Conservation (phyloP, 352 stramenopile species). For the Phytophthora sojae region DNA sequence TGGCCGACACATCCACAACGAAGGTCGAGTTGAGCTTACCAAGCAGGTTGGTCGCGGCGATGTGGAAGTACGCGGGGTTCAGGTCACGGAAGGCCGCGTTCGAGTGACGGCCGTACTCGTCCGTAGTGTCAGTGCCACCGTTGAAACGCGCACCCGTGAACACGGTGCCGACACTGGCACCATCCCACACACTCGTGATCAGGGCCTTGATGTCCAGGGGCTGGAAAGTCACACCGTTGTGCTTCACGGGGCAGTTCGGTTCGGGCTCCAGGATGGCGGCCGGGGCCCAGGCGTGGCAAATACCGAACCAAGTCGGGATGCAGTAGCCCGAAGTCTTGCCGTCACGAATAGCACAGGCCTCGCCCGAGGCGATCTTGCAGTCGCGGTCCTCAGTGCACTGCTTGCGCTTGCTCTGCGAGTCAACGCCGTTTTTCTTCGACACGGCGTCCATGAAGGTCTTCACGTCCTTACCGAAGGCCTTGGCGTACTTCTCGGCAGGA, state of each 20-base stretch:
- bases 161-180: conserved; percentile 31
- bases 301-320: conserved; percentile 55
- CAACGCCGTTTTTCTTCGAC: conserved; percentile 43
- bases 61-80: conserved; percentile 61
- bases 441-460: conserved; percentile 47
- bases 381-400: conserved; percentile 37
- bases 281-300: conserved; percentile 58
- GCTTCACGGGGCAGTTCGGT: conserved; percentile 48
- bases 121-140: conserved; percentile 22
- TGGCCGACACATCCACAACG: conserved; percentile 48
- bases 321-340: conserved; percentile 48
- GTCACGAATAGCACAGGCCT: conserved; percentile 41
- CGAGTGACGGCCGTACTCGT: conserved; percentile 56
- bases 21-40: conserved; percentile 46
- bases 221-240: conserved; percentile 60
- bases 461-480: conserved; percentile 48
- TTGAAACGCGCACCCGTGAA: conserved; percentile 56
- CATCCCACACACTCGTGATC: conserved; percentile 52
- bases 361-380: conserved; percentile 26
- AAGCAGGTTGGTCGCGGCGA: conserved; percentile 57
- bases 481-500: conserved; percentile 58
- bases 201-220: conserved; percentile 61
- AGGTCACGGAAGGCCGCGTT: conserved; percentile 54
- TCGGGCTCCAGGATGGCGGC: conserved; percentile 52
- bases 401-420: conserved; percentile 28